Base-by-base conservation (phyloP, 1,284 basidiomycete species). In the Takashimella koratensis region DNA sequence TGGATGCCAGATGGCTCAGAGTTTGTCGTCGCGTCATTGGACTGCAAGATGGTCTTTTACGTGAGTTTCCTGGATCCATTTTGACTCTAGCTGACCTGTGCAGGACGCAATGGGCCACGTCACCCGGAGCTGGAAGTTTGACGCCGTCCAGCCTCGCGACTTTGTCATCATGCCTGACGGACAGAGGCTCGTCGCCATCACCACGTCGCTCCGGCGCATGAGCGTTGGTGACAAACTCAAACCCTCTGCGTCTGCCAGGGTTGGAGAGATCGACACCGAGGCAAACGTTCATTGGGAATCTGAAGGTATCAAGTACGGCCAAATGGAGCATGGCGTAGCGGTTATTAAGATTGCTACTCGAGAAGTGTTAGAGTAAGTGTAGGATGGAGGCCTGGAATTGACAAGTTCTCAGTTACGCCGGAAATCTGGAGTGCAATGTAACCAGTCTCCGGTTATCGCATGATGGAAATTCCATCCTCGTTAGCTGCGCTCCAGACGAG, bases 1-100 rank as follows among this genome's bases (percentile, higher is more conserved):
- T 98, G 93, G 91, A 77, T 94, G 45, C 87, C 91, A 8, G 87
- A 96, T 71, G 87, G 88, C 26, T 84, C 84, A 16, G 88, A 89
- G 11, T 98, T 98, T 71, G 83, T 97, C 57, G 96, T 91, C 4
- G 88, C 88, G 44, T 88, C 88, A 41, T 81, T 96, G 76, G 95
- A 99, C 74, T 84, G 86, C 60, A 86, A 85, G 74, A 85, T 98
- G 52, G 82, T 88, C 42, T 84, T 88, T 60, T 98, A 93, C 90
- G 92, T 93, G 71, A 51, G 84, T 74, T 11, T 10, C 12, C 19
- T 41, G 30, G 16, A n/a, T n/a, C n/a, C n/a, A n/a, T n/a, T n/a
- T n/a, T n/a, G n/a, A 21, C 26, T 45, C 39, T 49, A 47, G 39
- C 21, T 36, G 30, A 36, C 30, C 45, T 49, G 52, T 26, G 40